A percentile compares a stretch with the other conserved stretches of the same genome.
Conservation (phyloP, 371 early-diverging fungal species). For the Umbelopsis sp. region DNA sequence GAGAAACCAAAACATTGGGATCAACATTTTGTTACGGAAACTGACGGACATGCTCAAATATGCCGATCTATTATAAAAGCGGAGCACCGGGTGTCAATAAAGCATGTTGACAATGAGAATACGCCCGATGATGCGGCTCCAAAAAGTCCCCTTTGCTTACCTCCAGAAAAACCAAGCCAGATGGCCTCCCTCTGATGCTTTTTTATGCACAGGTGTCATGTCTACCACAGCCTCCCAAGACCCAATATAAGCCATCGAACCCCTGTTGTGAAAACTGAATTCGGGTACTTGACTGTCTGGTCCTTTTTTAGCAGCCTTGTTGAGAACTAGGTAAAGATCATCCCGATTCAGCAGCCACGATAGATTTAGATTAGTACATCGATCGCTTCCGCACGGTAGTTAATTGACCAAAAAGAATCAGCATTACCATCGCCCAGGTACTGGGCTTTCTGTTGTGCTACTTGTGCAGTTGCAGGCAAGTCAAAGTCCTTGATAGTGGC, state of each 20-base stretch:
- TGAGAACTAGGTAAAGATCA: constrained; percentile 31
- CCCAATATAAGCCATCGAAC: constrained; percentile 56
- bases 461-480: constrained; percentile 83
- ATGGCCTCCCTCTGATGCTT: constrained; percentile 51
- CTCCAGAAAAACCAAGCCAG: constrained; percentile 82
- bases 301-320: constrained; percentile 29
- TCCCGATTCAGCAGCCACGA: not conserved
- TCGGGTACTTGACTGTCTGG: constrained; percentile 26
- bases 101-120: not conserved
- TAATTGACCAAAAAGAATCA: too few relatives aligned
- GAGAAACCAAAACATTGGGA: constrained; percentile 73
- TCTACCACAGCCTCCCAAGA: constrained; percentile 60
- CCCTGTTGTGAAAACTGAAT: constrained; percentile 42
- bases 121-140: not conserved
- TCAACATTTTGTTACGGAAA: constrained; percentile 72
- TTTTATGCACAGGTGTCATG: constrained; percentile 46
- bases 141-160: constrained; percentile 8
- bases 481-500: constrained; percentile 65
- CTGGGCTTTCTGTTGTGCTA: constrained; percentile 79
- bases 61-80: constrained; percentile 41
- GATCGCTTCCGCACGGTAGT: too few relatives aligned
- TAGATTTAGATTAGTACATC: not conserved
- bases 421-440: constrained; percentile 57
- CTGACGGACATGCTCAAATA: constrained; percentile 80
- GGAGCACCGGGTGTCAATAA: not conserved